A percentile compares a stretch with the other conserved stretches of the same genome.
phyloP scores from a whole-genome alignment of 371 early-diverging fungal genomes.

The Rhizopus sp. region DNA sequence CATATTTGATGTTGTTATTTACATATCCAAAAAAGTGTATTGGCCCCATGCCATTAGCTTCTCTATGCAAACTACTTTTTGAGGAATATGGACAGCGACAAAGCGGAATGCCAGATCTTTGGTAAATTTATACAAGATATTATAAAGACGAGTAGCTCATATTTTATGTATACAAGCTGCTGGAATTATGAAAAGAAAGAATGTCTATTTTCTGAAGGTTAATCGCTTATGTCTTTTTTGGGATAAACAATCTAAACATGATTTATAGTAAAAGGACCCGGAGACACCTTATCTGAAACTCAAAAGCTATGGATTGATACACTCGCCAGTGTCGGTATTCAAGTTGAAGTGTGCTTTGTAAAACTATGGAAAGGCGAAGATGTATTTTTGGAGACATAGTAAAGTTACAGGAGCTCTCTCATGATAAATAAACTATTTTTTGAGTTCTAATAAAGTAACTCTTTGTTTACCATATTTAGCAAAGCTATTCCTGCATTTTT shows the following conservation, averaged over 20 bases:
- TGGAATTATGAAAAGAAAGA: constrained; percentile 61
- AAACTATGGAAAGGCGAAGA: constrained; percentile 56
- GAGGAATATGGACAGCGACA: constrained; percentile 65
- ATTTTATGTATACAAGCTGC: constrained; percentile 33
- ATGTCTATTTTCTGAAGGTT: constrained; percentile 70
- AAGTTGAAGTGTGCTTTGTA: constrained; percentile 70
- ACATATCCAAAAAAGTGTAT: constrained; percentile 48
- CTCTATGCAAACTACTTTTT: constrained; percentile 61
- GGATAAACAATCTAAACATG: constrained; percentile 51
- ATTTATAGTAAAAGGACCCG: constrained; percentile 73
- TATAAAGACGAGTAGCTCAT: background rate
- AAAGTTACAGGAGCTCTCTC: background rate
- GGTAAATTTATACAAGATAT: constrained; percentile 32
- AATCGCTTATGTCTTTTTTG: constrained; percentile 11
- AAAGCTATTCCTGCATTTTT: too few species aligned
- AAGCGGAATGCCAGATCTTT: constrained; percentile 75
- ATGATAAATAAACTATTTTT: too few species aligned
- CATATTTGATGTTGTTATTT: background rate
- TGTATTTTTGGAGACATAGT: constrained; percentile 19
- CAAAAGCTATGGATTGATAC: constrained; percentile 77
- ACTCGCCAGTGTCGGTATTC: constrained; percentile 51
- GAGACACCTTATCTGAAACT: constrained; percentile 72
- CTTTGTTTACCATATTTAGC: too few species aligned
- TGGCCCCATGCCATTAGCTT: constrained; percentile 54
- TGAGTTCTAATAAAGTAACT: too few species aligned